Evolutionary conservation across 352 stramenopile species (phyloP).

Genomic region (Blastocystis sp.): DNA sequence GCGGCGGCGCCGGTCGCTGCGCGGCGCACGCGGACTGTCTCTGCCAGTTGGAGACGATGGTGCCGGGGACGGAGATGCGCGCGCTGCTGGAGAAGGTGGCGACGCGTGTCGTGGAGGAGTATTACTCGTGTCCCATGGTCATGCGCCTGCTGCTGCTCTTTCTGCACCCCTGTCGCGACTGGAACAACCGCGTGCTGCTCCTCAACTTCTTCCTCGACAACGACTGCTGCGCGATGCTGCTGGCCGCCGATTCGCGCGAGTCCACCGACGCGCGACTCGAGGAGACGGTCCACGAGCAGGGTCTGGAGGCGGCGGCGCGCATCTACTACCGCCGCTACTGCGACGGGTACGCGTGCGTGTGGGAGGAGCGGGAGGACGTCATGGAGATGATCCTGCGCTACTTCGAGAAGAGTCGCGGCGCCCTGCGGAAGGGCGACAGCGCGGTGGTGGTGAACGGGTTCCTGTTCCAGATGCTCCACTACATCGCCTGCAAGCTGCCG

Average conservation of each 20-base stretch:
- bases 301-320: background rate
- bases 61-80: background rate
- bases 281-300: background rate
- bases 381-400: constrained; percentile 36
- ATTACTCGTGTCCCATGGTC: constrained; percentile 10
- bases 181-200: constrained; percentile 25
- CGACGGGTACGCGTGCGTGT: background rate
- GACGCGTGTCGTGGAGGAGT: background rate
- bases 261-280: background rate
- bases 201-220: constrained; percentile 38
- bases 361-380: constrained; percentile 41
- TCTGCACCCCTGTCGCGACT: background rate
- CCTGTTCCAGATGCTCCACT: background rate
- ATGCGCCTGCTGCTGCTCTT: constrained; percentile 20
- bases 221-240: background rate
- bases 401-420: background rate
- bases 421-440: background rate
- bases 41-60: background rate
- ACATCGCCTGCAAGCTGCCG: background rate
- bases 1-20: background rate
- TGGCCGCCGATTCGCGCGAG: background rate
- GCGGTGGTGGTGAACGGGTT: constrained; percentile 1
- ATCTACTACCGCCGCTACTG: background rate
- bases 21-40: background rate
- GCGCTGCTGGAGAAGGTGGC: background rate